Percentiles rank a stretch among this genome's conserved stretches.
These are phyloP conservation scores for Royoungia palumana DNA, from an alignment of 768 basidiomycete species.

Conservation along the genomic window DNA sequence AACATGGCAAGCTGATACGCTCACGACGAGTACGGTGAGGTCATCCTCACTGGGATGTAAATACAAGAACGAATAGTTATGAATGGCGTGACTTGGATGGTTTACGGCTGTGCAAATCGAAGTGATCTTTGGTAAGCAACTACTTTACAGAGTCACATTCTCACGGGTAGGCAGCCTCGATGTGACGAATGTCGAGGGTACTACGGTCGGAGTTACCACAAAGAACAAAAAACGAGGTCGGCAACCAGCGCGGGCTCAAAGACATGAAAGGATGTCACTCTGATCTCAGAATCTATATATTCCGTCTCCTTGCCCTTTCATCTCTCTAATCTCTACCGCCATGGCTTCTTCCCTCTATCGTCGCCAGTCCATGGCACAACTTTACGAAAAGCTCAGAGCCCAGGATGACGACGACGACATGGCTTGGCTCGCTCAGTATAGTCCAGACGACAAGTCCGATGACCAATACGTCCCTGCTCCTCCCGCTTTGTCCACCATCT, in stretches of 20 bases:
- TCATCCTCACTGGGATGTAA: conserved; percentile 6
- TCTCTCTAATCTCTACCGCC: conserved; percentile 13
- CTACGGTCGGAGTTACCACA: conserved; percentile 36
- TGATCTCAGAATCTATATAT: conserved; percentile 32
- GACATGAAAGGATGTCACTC: conserved; percentile 35
- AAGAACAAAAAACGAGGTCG: conserved; percentile 41
- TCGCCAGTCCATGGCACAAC: conserved; percentile 36
- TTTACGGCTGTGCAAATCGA: conserved; percentile 12
- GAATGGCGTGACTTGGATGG: conserved; percentile 13
- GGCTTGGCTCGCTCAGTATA: conserved; percentile 35
- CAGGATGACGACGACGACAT: conserved; percentile 35
- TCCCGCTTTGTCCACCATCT: conserved; percentile 23
- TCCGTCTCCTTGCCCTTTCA: conserved; percentile 14
- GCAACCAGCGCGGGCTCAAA: conserved; percentile 33
- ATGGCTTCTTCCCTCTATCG: conserved; percentile 33
- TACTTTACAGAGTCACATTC: conserved; percentile 30
- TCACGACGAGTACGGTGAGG: conserved; percentile 45
- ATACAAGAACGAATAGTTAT: conserved; percentile 14
- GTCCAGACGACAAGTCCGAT: conserved; percentile 32
- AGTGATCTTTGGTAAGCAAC: conserved; percentile 19
- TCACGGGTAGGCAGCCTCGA: conserved; percentile 34
- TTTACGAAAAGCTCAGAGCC: conserved; percentile 33
- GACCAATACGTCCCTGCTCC: conserved; percentile 20
- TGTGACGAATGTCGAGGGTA: conserved; percentile 34
- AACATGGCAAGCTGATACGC: conserved; percentile 71